A percentile compares a stretch with the other conserved stretches of the same genome.
Evolutionary conservation across 2,329 filamentous ascomycete genomes (phyloP).

Genomic region (Bretziella fagacearum): DNA sequence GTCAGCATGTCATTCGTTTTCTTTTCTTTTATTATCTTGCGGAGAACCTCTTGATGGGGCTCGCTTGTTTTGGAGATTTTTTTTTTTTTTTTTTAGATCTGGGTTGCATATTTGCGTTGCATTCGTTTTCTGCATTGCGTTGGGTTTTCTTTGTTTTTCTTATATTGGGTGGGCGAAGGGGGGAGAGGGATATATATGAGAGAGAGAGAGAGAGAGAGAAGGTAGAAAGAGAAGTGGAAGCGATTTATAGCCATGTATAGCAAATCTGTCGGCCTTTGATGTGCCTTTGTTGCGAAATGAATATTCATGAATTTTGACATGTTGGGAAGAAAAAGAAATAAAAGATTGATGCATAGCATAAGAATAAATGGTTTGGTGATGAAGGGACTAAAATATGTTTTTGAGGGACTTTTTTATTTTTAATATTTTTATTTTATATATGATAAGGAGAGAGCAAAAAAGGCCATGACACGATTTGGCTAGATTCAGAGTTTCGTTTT

Average conservation of each 20-base stretch:
- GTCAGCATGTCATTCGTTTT: slow-evolving; percentile 1
- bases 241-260: background rate
- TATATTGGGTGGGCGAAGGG: too few relatives aligned
- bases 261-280: slow-evolving; percentile 3
- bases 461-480: too few relatives aligned
- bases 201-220: too few relatives aligned
- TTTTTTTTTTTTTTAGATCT: background rate
- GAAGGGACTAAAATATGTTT: too few relatives aligned
- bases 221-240: too few relatives aligned
- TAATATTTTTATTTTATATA: too few relatives aligned
- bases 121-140: slow-evolving; percentile 1
- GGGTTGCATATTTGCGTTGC: slow-evolving; percentile 3
- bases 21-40: background rate
- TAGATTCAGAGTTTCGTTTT: too few relatives aligned
- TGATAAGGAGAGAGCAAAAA: too few relatives aligned
- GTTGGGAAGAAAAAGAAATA: background rate
- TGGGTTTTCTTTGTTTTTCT: background rate
- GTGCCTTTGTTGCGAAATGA: background rate
- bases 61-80: background rate
- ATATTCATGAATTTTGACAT: background rate
- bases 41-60: background rate
- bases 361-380: too few relatives aligned
- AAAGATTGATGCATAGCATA: too few relatives aligned
- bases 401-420: too few relatives aligned
- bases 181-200: too few relatives aligned